These are phyloP conservation scores for Pseudogymnoascus pannorum DNA, from an alignment of 2,329 filamentous ascomycete species.

Conservation along the genomic window DNA sequence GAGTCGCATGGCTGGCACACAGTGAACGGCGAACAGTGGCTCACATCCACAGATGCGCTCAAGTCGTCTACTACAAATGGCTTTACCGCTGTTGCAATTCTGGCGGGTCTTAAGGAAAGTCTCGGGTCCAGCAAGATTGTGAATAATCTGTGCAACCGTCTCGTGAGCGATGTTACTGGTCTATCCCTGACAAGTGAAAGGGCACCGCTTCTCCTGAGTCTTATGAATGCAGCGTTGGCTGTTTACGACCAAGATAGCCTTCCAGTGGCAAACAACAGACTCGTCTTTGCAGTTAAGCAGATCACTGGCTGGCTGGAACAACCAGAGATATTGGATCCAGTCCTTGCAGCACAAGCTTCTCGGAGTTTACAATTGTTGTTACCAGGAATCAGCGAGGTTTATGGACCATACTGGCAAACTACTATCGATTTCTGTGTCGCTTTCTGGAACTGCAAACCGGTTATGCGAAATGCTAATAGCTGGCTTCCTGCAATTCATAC, in stretches of 20 bases:
- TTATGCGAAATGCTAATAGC: constrained; percentile 36
- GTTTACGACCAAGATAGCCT: constrained; percentile 46
- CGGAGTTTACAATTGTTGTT: constrained; percentile 55
- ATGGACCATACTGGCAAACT: constrained; percentile 79
- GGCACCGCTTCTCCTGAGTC: constrained; percentile 41
- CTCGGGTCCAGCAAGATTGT: constrained; percentile 41
- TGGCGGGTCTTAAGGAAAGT: constrained; percentile 45
- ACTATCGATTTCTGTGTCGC: constrained; percentile 50
- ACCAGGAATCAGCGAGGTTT: constrained; percentile 70
- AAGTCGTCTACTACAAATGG: constrained; percentile 41
- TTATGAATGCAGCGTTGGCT: constrained; percentile 46
- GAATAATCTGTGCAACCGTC: constrained; percentile 49
- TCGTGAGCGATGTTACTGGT: constrained; percentile 54
- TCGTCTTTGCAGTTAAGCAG: constrained; percentile 71
- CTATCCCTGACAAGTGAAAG: constrained; percentile 37
- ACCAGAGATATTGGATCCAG: constrained; percentile 36
- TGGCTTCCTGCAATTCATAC: constrained; percentile 59
- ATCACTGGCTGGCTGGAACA: constrained; percentile 64
- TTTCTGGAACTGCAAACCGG: constrained; percentile 46
- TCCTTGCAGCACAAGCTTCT: constrained; percentile 45
- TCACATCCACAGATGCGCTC: constrained; percentile 39
- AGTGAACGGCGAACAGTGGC: constrained; percentile 39
- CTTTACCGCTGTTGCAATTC: constrained; percentile 42
- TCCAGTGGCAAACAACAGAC: constrained; percentile 46
- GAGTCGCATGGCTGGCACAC: constrained; percentile 40